Evolutionary conservation across 2,329 filamentous ascomycete species (phyloP).

Genomic region (Apiospora koreana): DNA sequence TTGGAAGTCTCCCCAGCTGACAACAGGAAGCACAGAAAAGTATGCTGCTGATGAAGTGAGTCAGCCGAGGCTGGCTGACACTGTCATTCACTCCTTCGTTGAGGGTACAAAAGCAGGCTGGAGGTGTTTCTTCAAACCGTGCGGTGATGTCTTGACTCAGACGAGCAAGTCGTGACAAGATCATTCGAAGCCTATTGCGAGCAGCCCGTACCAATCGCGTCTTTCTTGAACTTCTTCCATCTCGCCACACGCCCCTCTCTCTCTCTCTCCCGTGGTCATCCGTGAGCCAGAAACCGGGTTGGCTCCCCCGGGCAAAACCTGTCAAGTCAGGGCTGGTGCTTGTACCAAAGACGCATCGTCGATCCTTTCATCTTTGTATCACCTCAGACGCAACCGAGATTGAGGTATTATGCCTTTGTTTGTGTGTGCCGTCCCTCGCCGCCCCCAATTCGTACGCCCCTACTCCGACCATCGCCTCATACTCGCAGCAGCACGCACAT

Average conservation of each 20-base stretch:
- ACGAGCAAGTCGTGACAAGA: neutral
- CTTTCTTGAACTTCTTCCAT: neutral
- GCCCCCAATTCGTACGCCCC: neutral
- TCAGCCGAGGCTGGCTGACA: neutral
- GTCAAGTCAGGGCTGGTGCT: neutral
- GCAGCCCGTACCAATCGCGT: neutral
- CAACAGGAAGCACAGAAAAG: neutral
- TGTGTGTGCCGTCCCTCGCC: neutral
- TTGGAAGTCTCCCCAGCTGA: neutral
- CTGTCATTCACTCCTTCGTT: neutral
- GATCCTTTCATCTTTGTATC: neutral
- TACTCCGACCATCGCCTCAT: neutral
- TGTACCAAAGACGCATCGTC: neutral
- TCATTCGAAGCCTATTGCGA: neutral
- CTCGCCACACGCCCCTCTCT: neutral
- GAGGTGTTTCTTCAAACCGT: neutral
- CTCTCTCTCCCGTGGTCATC: neutral
- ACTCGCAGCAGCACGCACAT: neutral
- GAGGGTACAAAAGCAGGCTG: neutral
- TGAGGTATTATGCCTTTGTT: neutral
- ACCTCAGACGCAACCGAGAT: neutral
- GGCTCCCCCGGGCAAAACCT: neutral
- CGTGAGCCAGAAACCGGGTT: constrained; percentile 1
- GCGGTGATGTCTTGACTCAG: neutral
- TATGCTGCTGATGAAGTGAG: neutral